A percentile compares a stretch with the other conserved stretches of the same genome.
Evolutionary conservation across 306 rosid species (phyloP).

Genomic region (Quercus aquifolioides): DNA sequence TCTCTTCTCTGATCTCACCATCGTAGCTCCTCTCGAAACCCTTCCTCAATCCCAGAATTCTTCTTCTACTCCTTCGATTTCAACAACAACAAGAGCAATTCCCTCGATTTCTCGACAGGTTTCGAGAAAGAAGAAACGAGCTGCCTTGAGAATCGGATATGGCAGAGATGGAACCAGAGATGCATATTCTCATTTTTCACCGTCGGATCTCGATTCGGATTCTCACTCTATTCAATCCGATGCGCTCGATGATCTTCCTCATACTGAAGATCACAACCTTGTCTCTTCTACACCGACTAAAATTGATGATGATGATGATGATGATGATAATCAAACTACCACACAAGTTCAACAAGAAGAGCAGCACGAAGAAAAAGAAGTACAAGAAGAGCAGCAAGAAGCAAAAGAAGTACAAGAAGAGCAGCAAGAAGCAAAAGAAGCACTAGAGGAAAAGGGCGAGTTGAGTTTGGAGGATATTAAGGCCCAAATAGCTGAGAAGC

Average conservation of each 20-base stretch:
- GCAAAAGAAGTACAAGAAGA: neutral
- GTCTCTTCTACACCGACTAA: no score
- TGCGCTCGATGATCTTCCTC: no score
- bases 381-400: neutral
- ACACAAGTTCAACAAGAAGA: neutral
- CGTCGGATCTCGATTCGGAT: neutral
- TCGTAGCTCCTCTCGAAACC: conserved; percentile 38
- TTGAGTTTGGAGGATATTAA: conserved; percentile 32
- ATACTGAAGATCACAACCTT: no score
- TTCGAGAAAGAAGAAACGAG: conserved; percentile 59
- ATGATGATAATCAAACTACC: neutral
- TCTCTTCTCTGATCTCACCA: conserved; percentile 76
- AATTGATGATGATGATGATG: neutral
- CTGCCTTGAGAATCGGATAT: conserved; percentile 70
- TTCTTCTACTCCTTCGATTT: neutral
- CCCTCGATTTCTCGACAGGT: conserved; percentile 23
- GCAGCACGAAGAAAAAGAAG: neutral
- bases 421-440: neutral
- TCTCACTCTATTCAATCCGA: no score
- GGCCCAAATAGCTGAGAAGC: conserved; percentile 49
- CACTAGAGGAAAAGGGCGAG: conserved; percentile 21
- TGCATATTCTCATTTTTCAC: neutral
- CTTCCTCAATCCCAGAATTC: conserved; percentile 6
- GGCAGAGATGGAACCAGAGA: conserved; percentile 34
- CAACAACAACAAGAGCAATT: neutral